A percentile compares a stretch with the other conserved stretches of the same genome.
phyloP scores from a whole-genome alignment of 768 basidiomycete species.

The Boletus tomentosulus region DNA sequence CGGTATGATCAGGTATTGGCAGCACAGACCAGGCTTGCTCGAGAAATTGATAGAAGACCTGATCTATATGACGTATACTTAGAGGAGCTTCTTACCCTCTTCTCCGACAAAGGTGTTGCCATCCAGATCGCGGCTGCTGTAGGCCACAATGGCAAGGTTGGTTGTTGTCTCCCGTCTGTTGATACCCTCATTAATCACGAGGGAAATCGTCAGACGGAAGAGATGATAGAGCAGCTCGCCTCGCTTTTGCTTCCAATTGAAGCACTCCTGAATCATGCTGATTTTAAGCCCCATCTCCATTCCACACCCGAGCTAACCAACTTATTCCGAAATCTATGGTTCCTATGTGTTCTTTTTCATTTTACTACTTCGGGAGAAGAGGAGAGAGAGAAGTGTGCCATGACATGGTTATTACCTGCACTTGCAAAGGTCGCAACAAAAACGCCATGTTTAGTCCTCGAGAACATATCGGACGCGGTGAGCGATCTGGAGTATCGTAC shows the following conservation, averaged over 20 bases:
- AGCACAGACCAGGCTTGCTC: slow-evolving; percentile 86
- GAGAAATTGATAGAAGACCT: slow-evolving; percentile 66
- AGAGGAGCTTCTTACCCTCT: slow-evolving; percentile 78
- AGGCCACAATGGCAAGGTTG: slow-evolving; percentile 64
- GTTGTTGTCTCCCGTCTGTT: slow-evolving; percentile 9
- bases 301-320: slow-evolving; percentile 59
- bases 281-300: slow-evolving; percentile 57
- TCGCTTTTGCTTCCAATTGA: slow-evolving; percentile 90
- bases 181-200: slow-evolving; percentile 4
- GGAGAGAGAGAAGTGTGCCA: slow-evolving; percentile 52
- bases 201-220: slow-evolving; percentile 51
- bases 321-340: slow-evolving; percentile 93
- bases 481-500: slow-evolving; percentile 93
- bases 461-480: slow-evolving; percentile 76
- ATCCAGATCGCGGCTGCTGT: slow-evolving; percentile 78
- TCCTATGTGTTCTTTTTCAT: slow-evolving; percentile 81
- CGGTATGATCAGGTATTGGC: slow-evolving; percentile 61
- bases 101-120: slow-evolving; percentile 86
- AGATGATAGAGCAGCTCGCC: slow-evolving; percentile 82
- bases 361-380: slow-evolving; percentile 50
- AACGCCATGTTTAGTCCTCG: slow-evolving; percentile 81
- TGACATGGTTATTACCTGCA: slow-evolving; percentile 77
- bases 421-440: slow-evolving; percentile 77
- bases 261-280: slow-evolving; percentile 68
- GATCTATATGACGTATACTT: slow-evolving; percentile 80